These are phyloP conservation scores for Sporothrix pallida DNA, from an alignment of 2,329 filamentous ascomycete genomes.

Conservation along the genomic window DNA sequence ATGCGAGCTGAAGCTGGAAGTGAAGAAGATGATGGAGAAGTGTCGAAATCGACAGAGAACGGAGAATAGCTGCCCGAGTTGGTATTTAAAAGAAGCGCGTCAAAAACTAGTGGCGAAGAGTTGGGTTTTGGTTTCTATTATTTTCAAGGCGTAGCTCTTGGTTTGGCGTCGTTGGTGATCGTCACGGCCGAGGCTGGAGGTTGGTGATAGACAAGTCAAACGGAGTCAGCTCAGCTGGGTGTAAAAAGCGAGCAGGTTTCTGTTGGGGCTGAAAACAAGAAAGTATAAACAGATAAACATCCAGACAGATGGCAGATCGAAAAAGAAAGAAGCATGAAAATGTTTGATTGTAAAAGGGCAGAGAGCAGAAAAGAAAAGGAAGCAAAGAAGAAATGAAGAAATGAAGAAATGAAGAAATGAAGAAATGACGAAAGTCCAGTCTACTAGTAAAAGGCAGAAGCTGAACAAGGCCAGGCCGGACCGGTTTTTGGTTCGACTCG, in stretches of 20 bases:
- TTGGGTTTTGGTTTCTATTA: not conserved
- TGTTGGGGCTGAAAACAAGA: not conserved
- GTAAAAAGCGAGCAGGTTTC: not conserved
- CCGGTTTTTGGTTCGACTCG: not conserved
- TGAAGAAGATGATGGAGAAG: conserved; percentile 1
- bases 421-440: not conserved
- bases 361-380: not conserved
- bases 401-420: not conserved
- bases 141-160: no score
- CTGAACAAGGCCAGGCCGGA: not conserved
- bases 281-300: not conserved
- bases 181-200: not conserved
- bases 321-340: not conserved
- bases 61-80: not conserved
- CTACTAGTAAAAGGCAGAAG: not conserved
- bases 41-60: not conserved
- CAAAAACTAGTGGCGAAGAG: not conserved
- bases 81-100: no score
- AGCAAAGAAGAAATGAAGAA: not conserved
- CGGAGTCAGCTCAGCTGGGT: conserved; percentile 22
- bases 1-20: not conserved
- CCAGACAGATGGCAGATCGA: not conserved
- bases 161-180: not conserved
- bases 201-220: conserved; percentile 3
- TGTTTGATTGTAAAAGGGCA: not conserved